Conservation (phyloP, 129 eudicot species). For the Artemisia tridentata region DNA sequence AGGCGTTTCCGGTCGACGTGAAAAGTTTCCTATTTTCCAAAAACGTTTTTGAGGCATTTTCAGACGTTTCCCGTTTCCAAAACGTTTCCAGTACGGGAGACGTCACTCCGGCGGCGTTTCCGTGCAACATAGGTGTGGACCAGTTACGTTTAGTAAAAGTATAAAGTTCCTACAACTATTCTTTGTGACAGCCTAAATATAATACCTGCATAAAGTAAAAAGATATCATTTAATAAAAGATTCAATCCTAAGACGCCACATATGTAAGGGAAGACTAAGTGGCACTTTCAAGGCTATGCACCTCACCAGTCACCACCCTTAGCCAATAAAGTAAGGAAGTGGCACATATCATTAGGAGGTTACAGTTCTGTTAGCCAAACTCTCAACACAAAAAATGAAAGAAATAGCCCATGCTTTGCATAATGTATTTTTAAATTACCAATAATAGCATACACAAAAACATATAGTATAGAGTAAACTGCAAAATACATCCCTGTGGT, state of each 20-base stretch:
- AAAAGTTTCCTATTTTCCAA: too few species aligned
- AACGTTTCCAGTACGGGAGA: too few species aligned
- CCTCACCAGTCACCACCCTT: background rate
- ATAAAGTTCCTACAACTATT: too few species aligned
- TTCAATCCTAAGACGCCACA: conserved; percentile 20
- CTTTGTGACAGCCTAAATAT: too few species aligned
- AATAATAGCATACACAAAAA: conserved; percentile 3
- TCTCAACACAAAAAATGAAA: conserved; percentile 13
- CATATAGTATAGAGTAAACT: background rate
- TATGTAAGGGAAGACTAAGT: conserved; percentile 8
- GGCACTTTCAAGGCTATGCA: conserved; percentile 22
- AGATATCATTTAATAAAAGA: conserved; percentile 17
- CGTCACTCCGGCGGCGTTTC: too few species aligned
- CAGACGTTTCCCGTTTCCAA: too few species aligned
- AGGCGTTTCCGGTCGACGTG: too few species aligned
- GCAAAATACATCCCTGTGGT: too few species aligned
- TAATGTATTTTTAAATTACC: conserved; percentile 13
- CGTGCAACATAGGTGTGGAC: too few species aligned
- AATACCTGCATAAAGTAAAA: conserved; percentile 8
- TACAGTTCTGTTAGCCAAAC: conserved; percentile 23
- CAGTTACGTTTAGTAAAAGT: too few species aligned
- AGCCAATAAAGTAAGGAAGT: background rate
- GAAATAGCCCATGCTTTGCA: background rate
- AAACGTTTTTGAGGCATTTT: too few species aligned
- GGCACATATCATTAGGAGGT: conserved; percentile 11